Evolutionary conservation across 73 alveolate genomes (phyloP), one percentile per base, ranked within the genome.

Genomic region (Paramecium sexaurelia): DNA sequence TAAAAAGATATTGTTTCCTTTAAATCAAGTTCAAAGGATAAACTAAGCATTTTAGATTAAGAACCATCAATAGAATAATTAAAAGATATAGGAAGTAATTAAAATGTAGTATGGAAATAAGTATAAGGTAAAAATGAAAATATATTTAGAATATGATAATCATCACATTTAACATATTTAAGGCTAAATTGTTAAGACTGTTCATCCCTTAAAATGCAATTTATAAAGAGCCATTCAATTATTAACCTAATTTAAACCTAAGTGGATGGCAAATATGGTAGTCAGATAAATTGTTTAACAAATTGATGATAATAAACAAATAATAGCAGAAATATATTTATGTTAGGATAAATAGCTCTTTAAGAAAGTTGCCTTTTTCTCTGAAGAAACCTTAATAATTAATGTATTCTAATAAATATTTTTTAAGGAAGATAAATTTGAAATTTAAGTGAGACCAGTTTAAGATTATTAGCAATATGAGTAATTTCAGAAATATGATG

Each of bases 21-120:
- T 3, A 71, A 71, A 71, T 71, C 86, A 15, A 71, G 5, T 71
- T 71, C 86, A 71, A 71, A 71, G 17, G 86, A 71, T 7, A 27
- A 71, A 20, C 55, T 40, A 29, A 19, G 43, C 15, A 27, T 71
- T 27, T 17, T 71, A 71, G 86, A 71, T 19, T 71, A 35, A 71
- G 86, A 71, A 15, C 86, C 86, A 4, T 27, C 57, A 13, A 37
- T 71, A 36, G 86, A 71, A n/a, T 36, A 71, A 9, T 36, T 71
- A 7, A 20, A 71, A n/a, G 86, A 71, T 0, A 71, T 71, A 10
- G 17, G n/a, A 61, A 26, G 29, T 13, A 71, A 71, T 15, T 3
- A 71, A 33, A 19, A 24, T 27, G 13, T 71, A 8, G 17, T 20
- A 5, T 71, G 55, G 57, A 71, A 71, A 36, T 35, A n/a, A 32